These are phyloP conservation scores for Scenedesmus sp. DNA, from an alignment of 163 green algal species.

Conservation along the genomic window DNA sequence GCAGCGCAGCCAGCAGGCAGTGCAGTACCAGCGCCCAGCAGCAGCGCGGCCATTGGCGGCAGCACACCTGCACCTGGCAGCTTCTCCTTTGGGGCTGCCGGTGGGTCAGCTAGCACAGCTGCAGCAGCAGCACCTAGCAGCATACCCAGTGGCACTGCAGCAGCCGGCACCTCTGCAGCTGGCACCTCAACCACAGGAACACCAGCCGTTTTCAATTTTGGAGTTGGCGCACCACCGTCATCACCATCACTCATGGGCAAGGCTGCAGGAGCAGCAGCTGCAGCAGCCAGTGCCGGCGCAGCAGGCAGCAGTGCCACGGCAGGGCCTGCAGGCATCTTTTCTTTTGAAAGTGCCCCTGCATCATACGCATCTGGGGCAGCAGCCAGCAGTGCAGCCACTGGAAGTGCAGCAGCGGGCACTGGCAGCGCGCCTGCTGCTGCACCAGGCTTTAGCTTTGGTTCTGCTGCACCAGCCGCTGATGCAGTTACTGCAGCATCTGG, in stretches of 20 bases:
- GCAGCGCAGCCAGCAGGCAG: not conserved
- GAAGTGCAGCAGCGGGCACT: no score
- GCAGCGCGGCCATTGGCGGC: not conserved
- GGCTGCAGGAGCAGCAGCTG: not conserved
- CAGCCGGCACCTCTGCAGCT: not conserved
- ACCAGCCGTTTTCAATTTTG: not conserved
- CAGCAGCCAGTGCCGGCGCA: not conserved
- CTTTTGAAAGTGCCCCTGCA: not conserved
- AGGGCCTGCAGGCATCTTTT: not conserved
- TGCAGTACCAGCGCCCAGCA: not conserved
- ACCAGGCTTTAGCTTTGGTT: not conserved
- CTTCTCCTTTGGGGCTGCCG: constrained; percentile 9
- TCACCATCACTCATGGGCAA: not conserved
- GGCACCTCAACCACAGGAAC: not conserved
- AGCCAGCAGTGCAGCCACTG: not conserved
- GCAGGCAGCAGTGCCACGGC: not conserved
- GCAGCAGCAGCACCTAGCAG: not conserved
- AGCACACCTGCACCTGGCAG: not conserved
- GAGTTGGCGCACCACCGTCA: not conserved
- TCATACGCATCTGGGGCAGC: not conserved
- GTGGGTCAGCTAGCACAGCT: not conserved
- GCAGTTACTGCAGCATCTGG: not conserved
- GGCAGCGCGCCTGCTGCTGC: no score
- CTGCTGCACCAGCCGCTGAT: not conserved
- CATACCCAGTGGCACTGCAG: not conserved